These are phyloP conservation scores for Aspergillus niger DNA, from an alignment of 2,329 filamentous ascomycete genomes.

Conservation along the genomic window DNA sequence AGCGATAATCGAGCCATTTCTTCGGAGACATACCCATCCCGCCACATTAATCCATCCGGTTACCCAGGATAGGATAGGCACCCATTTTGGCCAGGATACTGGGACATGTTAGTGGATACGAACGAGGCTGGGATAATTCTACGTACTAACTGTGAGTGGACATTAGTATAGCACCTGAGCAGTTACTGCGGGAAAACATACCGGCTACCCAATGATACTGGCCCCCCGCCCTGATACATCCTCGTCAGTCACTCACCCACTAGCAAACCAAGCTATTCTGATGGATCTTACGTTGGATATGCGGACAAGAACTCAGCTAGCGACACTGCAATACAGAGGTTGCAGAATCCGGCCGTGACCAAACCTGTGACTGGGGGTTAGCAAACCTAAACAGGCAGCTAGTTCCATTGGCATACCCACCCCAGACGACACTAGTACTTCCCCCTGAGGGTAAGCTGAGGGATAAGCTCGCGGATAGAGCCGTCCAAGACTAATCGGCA, in stretches of 20 bases:
- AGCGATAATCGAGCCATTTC: constrained; percentile 12
- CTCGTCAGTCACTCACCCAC: neutral
- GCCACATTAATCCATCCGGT: constrained; percentile 71
- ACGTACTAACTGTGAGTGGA: constrained; percentile 31
- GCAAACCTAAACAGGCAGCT: neutral
- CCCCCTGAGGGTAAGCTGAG: constrained; percentile 71
- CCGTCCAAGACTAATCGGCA: constrained; percentile 55
- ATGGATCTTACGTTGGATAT: constrained; percentile 51
- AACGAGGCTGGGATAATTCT: neutral
- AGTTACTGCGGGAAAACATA: constrained; percentile 19
- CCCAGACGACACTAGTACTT: constrained; percentile 72
- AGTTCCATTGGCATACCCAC: constrained; percentile 37
- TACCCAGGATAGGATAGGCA: constrained; percentile 65
- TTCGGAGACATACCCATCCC: constrained; percentile 58
- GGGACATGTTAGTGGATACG: neutral
- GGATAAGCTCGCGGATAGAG: constrained; percentile 59
- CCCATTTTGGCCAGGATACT: constrained; percentile 62
- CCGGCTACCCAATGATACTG: constrained; percentile 72
- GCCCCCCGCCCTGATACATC: constrained; percentile 48
- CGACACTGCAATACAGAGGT: constrained; percentile 67
- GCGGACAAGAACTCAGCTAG: constrained; percentile 70
- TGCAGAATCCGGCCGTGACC: constrained; percentile 65
- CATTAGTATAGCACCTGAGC: constrained; percentile 10
- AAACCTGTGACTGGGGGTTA: constrained; percentile 37
- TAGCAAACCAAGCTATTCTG: neutral